Evolutionary conservation across 2,329 filamentous ascomycete genomes (phyloP), one percentile per base, ranked within the genome.

Genomic region (Clonostachys byssicola): DNA sequence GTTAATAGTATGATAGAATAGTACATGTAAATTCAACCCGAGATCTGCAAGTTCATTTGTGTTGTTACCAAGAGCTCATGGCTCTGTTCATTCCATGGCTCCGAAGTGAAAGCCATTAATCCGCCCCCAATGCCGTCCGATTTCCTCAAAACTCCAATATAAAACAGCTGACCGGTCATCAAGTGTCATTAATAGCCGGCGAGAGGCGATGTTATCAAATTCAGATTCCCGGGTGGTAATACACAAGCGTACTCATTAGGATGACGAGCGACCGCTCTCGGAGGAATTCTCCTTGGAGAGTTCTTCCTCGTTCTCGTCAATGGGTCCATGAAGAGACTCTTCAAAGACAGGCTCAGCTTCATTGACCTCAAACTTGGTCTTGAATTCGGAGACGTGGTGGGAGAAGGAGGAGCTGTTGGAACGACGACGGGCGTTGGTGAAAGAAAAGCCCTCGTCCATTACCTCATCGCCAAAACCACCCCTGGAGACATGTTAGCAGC

Each of bases 361-460:
- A 64, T 90, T 79, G 57, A 88, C 77, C 70, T 99, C 94, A 65
- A 96, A 97, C 74, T 99, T 99, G 70, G 92, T 95, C 80, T 94
- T 95, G 74, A 96, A 89, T 65, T 92, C 83, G 51, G 81, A 78
- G 57, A 89, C 73, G 58, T 83, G 77, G 60, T 83, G 79, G 47
- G 82, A 84, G 58, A 86, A 79, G 60, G 79, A 84, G 72, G 86
- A 92, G 66, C 88, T 92, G 75, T 97, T 97, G 71, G 89, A 95
- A 67, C 89, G 91, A 66, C 92, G 94, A 53, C 92, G 90, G 48
- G 88, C 75, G 59, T 96, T 94, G 75, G 78, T 80, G 62, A 95
- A 85, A 62, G 84, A 91, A 75, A 94, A 95, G 56, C 83, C 75
- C 60, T 88, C 84, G 64, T 96, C 90, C 60, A 90, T 81, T 54